These are phyloP conservation scores for Dendrobium huoshanense DNA, from an alignment of 106 monocot species.

Conservation along the genomic window DNA sequence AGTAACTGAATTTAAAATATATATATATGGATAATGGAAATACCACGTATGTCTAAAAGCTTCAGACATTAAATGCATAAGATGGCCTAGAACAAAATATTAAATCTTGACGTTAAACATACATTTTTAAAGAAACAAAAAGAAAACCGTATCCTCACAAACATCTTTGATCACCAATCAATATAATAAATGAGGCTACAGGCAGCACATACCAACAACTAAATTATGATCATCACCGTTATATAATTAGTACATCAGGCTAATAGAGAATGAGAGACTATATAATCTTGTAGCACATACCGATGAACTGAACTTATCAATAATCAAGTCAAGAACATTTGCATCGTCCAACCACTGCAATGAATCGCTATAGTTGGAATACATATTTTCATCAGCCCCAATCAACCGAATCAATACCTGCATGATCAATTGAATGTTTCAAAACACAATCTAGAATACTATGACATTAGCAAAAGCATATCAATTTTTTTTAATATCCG, in stretches of 20 bases:
- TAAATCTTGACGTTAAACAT: background rate
- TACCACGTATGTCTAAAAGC: background rate
- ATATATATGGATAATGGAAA: background rate
- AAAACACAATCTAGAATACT: background rate
- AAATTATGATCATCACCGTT: background rate
- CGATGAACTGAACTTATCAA: constrained; percentile 84
- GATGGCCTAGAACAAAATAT: background rate
- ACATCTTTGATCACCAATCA: background rate
- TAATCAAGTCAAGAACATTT: constrained; percentile 82
- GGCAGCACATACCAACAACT: background rate
- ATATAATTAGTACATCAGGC: background rate
- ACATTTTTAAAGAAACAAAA: background rate
- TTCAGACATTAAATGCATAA: too few species aligned
- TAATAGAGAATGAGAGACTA: background rate
- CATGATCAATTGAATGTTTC: background rate
- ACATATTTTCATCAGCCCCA: constrained; percentile 87
- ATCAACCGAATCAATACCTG: constrained; percentile 83
- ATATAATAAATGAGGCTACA: background rate
- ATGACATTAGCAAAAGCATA: background rate
- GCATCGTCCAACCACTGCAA: constrained; percentile 71
- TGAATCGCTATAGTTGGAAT: constrained; percentile 56
- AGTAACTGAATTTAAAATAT: background rate
- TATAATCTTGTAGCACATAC: constrained; percentile 28
- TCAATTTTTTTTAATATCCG: background rate
- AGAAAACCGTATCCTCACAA: background rate